Evolutionary conservation across 495 filamentous ascomycete genomes (phyloP).

Genomic region (Neurospora tetrasperma): DNA sequence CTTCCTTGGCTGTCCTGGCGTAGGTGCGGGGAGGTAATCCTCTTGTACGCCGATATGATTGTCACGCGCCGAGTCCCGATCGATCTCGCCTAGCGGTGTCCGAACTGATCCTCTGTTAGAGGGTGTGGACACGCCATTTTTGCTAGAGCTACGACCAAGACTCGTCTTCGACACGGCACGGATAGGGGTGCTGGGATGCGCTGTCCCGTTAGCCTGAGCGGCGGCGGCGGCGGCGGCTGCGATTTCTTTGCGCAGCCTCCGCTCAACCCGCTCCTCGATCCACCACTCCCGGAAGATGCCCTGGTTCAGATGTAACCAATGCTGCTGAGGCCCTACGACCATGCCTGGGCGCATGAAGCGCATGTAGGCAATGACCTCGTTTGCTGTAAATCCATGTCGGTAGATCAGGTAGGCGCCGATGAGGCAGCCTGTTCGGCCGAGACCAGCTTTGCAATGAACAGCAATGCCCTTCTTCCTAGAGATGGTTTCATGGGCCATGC

Average conservation of each 20-base stretch:
- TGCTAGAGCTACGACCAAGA: slow-evolving; percentile 36
- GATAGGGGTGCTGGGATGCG: slow-evolving; percentile 59
- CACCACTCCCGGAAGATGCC: slow-evolving; percentile 96
- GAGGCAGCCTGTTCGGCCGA: slow-evolving; percentile 88
- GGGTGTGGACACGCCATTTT: slow-evolving; percentile 56
- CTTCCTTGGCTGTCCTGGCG: slow-evolving; percentile 92
- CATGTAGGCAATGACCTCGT: slow-evolving; percentile 98
- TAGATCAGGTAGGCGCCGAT: slow-evolving; percentile 98
- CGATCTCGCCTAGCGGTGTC: slow-evolving; percentile 81
- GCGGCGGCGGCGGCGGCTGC: slow-evolving; percentile 34
- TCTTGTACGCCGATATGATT: slow-evolving; percentile 49
- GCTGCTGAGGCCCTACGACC: slow-evolving; percentile 98
- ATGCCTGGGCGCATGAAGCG: slow-evolving; percentile 98
- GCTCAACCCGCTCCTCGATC: slow-evolving; percentile 78
- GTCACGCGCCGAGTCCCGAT: slow-evolving; percentile 54
- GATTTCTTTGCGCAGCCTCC: slow-evolving; percentile 37
- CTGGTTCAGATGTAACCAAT: slow-evolving; percentile 98
- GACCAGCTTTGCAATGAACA: slow-evolving; percentile 95
- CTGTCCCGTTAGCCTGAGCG: slow-evolving; percentile 23
- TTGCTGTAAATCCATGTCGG: slow-evolving; percentile 94
- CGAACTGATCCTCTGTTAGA: slow-evolving; percentile 68
- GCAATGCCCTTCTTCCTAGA: slow-evolving; percentile 80
- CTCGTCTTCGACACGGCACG: slow-evolving; percentile 55
- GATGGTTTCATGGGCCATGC: slow-evolving; percentile 89
- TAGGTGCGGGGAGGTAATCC: slow-evolving; percentile 86